These are phyloP conservation scores for Globisporangium middletonii DNA, from an alignment of 352 stramenopile genomes.

Conservation along the genomic window DNA sequence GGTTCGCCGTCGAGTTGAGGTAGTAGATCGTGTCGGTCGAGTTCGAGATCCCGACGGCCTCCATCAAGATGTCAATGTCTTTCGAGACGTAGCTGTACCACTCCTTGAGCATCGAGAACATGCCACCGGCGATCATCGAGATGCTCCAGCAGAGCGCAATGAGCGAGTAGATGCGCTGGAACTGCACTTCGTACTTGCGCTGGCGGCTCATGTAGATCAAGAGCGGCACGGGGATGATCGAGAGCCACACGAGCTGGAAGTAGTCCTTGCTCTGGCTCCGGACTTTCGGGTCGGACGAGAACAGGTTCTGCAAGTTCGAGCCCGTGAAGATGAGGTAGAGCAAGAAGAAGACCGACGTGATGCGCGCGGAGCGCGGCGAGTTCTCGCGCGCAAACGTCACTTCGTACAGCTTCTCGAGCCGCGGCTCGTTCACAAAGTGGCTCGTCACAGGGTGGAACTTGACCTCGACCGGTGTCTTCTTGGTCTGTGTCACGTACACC, in stretches of 20 bases:
- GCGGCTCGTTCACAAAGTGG: conserved; percentile 60
- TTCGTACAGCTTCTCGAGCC: conserved; percentile 75
- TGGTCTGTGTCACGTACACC: conserved; percentile 55
- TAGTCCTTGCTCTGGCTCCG: conserved; percentile 49
- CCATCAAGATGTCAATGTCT: conserved; percentile 62
- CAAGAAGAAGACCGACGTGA: conserved; percentile 56
- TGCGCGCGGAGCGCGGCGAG: conserved; percentile 53
- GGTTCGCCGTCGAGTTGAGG: conserved; percentile 43
- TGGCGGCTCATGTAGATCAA: conserved; percentile 58
- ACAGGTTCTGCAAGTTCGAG: conserved; percentile 64
- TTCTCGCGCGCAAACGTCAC: conserved; percentile 80
- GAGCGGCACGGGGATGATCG: conserved; percentile 60
- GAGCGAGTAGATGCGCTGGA: conserved; percentile 67
- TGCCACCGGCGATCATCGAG: conserved; percentile 64
- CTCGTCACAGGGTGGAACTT: conserved; percentile 74
- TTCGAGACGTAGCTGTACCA: conserved; percentile 73
- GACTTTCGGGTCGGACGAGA: conserved; percentile 47
- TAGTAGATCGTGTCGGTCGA: conserved; percentile 36
- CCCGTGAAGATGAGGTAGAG: conserved; percentile 73
- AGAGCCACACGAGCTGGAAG: conserved; percentile 61
- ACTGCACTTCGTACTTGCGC: conserved; percentile 62
- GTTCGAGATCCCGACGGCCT: conserved; percentile 37
- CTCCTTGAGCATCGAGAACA: conserved; percentile 82
- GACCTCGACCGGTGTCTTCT: conserved; percentile 74
- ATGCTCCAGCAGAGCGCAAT: conserved; percentile 66